These are phyloP conservation scores for Ceratobasidium sp. DNA, from an alignment of 1,284 basidiomycete genomes.

Conservation along the genomic window DNA sequence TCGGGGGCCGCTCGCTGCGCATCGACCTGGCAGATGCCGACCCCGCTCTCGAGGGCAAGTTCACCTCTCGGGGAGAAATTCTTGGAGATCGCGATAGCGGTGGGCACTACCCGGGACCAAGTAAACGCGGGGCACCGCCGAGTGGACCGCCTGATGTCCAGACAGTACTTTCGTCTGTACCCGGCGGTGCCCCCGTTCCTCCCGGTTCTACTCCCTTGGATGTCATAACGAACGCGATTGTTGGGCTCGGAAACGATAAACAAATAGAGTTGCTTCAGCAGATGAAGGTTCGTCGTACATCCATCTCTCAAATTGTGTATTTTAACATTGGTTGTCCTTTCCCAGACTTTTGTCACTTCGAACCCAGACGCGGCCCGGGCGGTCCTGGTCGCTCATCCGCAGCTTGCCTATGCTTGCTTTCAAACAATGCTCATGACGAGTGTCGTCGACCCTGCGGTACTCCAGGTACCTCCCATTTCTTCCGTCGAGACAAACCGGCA, in stretches of 20 bases:
- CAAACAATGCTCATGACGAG: constrained; percentile 94
- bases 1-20: constrained; percentile 82
- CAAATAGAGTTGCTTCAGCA: constrained; percentile 95
- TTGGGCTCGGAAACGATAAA: constrained; percentile 81
- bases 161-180: constrained; percentile 66
- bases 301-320: neutral
- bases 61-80: constrained; percentile 69
- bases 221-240: constrained; percentile 86
- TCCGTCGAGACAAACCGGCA: neutral
- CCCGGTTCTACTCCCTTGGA: constrained; percentile 82
- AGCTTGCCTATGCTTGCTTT: constrained; percentile 95
- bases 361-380: constrained; percentile 89
- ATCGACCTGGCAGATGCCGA: constrained; percentile 77
- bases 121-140: constrained; percentile 17
- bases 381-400: constrained; percentile 84
- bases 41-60: constrained; percentile 66
- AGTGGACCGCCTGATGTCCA: constrained; percentile 41
- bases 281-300: constrained; percentile 80
- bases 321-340: neutral
- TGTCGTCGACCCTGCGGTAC: constrained; percentile 87
- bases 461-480: constrained; percentile 61
- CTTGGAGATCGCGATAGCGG: constrained; percentile 70
- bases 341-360: constrained; percentile 85
- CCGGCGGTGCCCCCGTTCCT: constrained; percentile 78
- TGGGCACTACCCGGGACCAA: constrained; percentile 45